phyloP scores from a whole-genome alignment of 1,284 basidiomycete genomes.

The Meira miltonrushii region DNA sequence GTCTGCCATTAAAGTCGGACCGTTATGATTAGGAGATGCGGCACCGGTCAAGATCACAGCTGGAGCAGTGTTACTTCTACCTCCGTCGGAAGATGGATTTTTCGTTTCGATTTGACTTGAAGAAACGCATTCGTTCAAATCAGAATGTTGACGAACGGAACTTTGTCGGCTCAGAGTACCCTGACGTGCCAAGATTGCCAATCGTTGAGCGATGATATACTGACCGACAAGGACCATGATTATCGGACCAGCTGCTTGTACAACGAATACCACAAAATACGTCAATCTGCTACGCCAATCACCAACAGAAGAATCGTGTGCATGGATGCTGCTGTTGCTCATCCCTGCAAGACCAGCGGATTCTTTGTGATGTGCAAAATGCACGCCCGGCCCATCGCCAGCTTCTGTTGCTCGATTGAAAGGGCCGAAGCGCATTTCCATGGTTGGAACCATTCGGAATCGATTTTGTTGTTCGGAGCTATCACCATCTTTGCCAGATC shows the following conservation, averaged over 20 bases:
- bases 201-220: slow-evolving; percentile 22
- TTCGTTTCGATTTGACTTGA: no score
- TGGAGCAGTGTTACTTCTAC: no score
- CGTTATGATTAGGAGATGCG: no score
- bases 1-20: no score
- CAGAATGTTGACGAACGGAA: background rate
- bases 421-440: slow-evolving; percentile 11
- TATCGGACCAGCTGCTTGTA: slow-evolving; percentile 30
- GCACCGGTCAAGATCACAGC: no score
- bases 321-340: slow-evolving; percentile 4
- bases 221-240: slow-evolving; percentile 25
- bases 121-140: background rate
- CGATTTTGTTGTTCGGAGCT: background rate
- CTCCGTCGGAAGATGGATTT: no score
- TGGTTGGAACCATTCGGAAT: slow-evolving; percentile 8
- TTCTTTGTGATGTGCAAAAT: background rate
- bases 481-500: background rate
- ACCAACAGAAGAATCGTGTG: slow-evolving; percentile 29
- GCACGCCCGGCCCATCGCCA: slow-evolving; percentile 1
- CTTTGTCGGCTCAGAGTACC: background rate
- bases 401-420: background rate
- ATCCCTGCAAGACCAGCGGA: background rate
- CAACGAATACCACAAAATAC: slow-evolving; percentile 30
- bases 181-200: slow-evolving; percentile 6
- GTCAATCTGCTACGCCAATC: slow-evolving; percentile 24